Evolutionary conservation across 2,329 filamentous ascomycete genomes (phyloP).

Genomic region (Neonectria magnoliae): DNA sequence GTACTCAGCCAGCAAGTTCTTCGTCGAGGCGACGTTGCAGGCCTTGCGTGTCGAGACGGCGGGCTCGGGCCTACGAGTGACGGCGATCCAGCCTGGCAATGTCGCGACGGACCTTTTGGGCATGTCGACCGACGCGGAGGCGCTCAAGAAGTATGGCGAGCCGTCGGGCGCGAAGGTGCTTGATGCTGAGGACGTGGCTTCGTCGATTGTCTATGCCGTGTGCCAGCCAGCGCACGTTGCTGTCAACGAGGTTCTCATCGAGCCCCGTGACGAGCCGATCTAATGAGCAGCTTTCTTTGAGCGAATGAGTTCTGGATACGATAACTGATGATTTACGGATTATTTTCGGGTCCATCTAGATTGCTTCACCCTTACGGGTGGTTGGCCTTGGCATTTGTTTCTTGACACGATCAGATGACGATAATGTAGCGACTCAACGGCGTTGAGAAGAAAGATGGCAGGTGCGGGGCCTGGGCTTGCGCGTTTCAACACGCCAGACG

Average conservation of each 20-base stretch:
- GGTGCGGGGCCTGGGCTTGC: slow-evolving; percentile 24
- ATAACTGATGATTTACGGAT: slow-evolving; percentile 1
- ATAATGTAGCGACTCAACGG: slow-evolving; percentile 37
- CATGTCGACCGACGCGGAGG: slow-evolving; percentile 81
- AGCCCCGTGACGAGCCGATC: slow-evolving; percentile 80
- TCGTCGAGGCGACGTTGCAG: slow-evolving; percentile 85
- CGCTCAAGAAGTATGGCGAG: slow-evolving; percentile 81
- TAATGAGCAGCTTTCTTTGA: slow-evolving; percentile 45
- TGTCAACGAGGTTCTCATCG: slow-evolving; percentile 83
- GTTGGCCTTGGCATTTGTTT: slow-evolving; percentile 7
- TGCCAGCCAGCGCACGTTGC: slow-evolving; percentile 79
- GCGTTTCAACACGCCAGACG: slow-evolving; percentile 36
- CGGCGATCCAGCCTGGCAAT: slow-evolving; percentile 81
- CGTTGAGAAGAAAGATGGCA: slow-evolving; percentile 28
- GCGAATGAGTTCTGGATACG: background rate
- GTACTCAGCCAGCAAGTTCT: slow-evolving; percentile 86
- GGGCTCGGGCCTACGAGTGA: slow-evolving; percentile 77
- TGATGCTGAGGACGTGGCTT: slow-evolving; percentile 77
- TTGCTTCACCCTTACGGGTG: slow-evolving; percentile 24
- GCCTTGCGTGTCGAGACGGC: slow-evolving; percentile 79
- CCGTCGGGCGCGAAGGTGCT: slow-evolving; percentile 79
- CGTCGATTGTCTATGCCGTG: slow-evolving; percentile 77
- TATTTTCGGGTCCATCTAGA: slow-evolving; percentile 24
- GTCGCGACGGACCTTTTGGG: slow-evolving; percentile 76
- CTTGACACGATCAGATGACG: slow-evolving; percentile 30